Percentiles rank a stretch among this genome's conserved stretches.
phyloP scores from a whole-genome alignment of 164 flowering plant genomes.

The Sedum album region DNA sequence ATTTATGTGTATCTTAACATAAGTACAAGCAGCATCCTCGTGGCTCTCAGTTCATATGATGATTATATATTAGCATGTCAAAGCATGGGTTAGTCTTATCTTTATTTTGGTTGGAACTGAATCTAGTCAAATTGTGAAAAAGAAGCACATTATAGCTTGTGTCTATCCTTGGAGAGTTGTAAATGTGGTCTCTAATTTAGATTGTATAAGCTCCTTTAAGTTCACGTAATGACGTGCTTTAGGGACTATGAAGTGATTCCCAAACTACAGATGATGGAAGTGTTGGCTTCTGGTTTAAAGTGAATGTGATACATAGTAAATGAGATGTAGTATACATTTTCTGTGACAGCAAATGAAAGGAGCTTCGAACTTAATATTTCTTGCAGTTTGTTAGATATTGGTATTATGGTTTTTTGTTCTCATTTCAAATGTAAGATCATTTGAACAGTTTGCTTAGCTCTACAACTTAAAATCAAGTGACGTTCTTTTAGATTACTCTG shows the following conservation, averaged over 20 bases:
- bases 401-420: not conserved
- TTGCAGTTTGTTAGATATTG: not conserved
- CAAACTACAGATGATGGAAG: not conserved
- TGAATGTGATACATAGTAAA: not conserved
- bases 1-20: not conserved
- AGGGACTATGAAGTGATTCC: not conserved
- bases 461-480: not conserved
- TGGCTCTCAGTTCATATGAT: not conserved
- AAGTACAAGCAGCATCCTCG: not conserved
- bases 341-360: not conserved
- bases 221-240: not conserved
- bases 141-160: too few relatives aligned
- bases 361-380: not conserved
- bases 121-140: not conserved
- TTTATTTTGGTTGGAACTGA: not conserved
- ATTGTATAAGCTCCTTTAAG: not conserved
- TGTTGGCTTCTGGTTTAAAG: not conserved
- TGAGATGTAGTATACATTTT: not conserved
- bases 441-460: not conserved
- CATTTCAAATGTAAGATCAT: not conserved
- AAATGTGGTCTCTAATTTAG: not conserved
- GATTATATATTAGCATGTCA: not conserved
- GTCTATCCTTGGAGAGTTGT: too few relatives aligned
- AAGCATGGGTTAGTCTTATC: not conserved
- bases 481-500: conserved; percentile 69